Base-by-base conservation (phyloP, 1,139 yeast species). In the Pneumocystis canis region DNA sequence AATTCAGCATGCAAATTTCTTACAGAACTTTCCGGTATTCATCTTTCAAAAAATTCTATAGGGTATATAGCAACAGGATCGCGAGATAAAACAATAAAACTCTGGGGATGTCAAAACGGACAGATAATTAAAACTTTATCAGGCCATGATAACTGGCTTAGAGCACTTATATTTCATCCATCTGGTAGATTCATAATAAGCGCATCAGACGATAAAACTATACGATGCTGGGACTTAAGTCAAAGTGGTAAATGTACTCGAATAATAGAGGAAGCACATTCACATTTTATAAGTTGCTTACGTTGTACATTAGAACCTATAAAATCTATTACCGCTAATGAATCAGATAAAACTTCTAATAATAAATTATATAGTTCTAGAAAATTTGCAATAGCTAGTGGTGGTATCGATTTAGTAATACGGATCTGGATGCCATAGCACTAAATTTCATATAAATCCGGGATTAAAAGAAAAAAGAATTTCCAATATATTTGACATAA, bases 91-190 rank as follows among this genome's bases (percentile, higher is more conserved):
- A 72, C 81, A 1, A 78, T 90, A 56, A 82, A 83, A 68, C 75
- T 90, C 32, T 90, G 97, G 97, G 78, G 84, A 61, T 71, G 85
- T 67, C 82, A 90, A 1, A 82, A 84, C 61, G 90, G 87, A 1
- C 80, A 80, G 72, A 75, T 82, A 40, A 72, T 89, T 1, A 77
- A 80, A 28, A 75, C 79, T 58, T 75, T 85, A 63, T 71, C 73
- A 16, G 97, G 95, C 1, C 97, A 90, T 73, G 83, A 84, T 64
- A 87, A 95, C 20, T 90, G 97, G 97, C 87, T 90, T 0, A 82
- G 87, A 66, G 80, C 84, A 11, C 70, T 89, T 20, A 77, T 77
- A 9, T 76, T 87, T 61, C 96, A 88, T 72, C 95, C 95, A 0
- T 83, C 81, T 68, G 95, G 95, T 0, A 78, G 82, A 62, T 83